Base-by-base conservation (phyloP, 495 filamentous ascomycete species). In the Penicillium arizonense region DNA sequence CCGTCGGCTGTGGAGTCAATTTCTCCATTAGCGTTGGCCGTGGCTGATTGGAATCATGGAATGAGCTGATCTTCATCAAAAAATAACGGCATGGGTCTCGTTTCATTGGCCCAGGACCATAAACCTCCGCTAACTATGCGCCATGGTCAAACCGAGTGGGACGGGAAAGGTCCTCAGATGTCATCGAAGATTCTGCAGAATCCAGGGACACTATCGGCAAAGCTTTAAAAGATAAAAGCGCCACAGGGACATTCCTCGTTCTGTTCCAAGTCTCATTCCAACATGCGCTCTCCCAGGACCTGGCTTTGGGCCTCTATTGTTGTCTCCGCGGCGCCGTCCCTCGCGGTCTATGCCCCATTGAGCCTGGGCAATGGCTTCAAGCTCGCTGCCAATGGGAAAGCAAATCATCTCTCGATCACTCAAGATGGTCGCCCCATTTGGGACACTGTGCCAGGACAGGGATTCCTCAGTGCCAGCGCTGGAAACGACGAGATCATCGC, bases 401-500 rank as follows among this genome's bases (percentile, higher is more conserved):
- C 43, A 21, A 64, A 62, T 23, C 50, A 51, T 11, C 44, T 62
- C 18, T 43, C 47, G 4, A 32, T 64, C 8, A 23, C 49, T 14
- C 55, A 47, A 28, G 20, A 30, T 4, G 48, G 44, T n/a, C 24
- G 20, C 4, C 34, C 50, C 7, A 59, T 64, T n/a, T 64, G 58
- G 62, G 58, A 64, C 23, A 62, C 62, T 13, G 26, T 56, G 1
- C 39, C 62, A 23, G 39, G 47, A 2, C 21, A 56, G 18, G 13
- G 48, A 3, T 62, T 64, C 39, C 56, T 64, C 20, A 59, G 62
- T 41, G 58, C 62, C 1, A 62, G 58, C 14, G 49, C 58, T 13
- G 62, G 58, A 5, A 28, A 41, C 14, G 62, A 64, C 26, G 21
- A 52, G 11, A 50, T 64, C 28, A 44, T 56, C n/a, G 53, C 34